phyloP scores from a whole-genome alignment of 2,329 filamentous ascomycete species.

The Fusarium sp. region DNA sequence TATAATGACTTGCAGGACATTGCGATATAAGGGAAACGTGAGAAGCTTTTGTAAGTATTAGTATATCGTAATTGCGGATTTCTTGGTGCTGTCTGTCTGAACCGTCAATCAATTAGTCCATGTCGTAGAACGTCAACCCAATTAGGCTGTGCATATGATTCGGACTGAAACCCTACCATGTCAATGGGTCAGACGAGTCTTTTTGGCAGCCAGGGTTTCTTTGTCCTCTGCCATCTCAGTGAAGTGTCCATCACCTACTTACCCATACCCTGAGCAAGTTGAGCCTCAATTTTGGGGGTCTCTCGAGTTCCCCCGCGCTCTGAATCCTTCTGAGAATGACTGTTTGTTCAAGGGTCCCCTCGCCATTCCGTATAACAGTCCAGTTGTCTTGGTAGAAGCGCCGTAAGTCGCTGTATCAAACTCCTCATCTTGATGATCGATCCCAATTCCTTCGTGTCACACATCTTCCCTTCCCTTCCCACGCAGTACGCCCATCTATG shows the following conservation, averaged over 20 bases:
- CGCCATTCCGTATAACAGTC: background rate
- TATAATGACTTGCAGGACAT: background rate
- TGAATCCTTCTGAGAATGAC: background rate
- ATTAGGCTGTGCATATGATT: conserved; percentile 4
- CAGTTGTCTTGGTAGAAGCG: background rate
- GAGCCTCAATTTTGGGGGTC: conserved; percentile 38
- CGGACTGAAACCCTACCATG: background rate
- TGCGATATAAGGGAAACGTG: background rate
- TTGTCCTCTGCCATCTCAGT: background rate
- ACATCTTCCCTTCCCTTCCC: background rate
- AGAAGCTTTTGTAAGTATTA: background rate
- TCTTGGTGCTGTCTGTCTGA: background rate
- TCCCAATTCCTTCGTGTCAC: background rate
- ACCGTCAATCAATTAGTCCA: background rate
- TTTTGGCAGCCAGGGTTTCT: background rate
- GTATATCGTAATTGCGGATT: background rate
- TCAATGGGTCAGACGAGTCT: conserved; percentile 16
- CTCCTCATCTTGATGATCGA: background rate
- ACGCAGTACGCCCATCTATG: conserved; percentile 8
- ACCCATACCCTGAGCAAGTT: background rate
- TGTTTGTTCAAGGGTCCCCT: background rate
- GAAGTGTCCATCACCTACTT: background rate
- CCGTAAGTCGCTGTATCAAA: background rate
- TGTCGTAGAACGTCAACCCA: background rate
- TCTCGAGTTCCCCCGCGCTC: conserved; percentile 17